A percentile compares a stretch with the other conserved stretches of the same genome.
These are phyloP conservation scores for Triticum dicoccoides DNA, from an alignment of 176 grass and related monocot species.

Conservation along the genomic window DNA sequence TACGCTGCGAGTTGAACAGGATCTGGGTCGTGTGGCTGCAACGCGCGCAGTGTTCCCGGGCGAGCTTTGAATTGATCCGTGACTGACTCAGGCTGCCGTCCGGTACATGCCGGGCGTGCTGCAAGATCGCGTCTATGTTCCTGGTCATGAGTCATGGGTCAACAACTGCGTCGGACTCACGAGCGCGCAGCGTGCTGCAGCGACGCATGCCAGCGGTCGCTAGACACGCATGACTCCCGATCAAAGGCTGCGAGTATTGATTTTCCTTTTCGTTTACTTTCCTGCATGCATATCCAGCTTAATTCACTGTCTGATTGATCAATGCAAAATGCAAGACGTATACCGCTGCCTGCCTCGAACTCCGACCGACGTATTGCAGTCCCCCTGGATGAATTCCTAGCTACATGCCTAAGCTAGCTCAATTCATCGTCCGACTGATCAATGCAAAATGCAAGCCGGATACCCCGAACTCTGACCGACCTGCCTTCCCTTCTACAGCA, in stretches of 20 bases:
- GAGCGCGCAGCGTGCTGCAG: background rate
- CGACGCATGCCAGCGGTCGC: background rate
- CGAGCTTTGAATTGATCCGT: background rate
- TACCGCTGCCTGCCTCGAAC: background rate
- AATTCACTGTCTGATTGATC: background rate
- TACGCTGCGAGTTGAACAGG: background rate
- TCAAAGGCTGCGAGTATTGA: background rate
- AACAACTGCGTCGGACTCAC: background rate
- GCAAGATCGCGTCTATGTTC: background rate
- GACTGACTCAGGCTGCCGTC: background rate
- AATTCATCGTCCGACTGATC: too few species aligned
- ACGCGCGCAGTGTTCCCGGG: background rate
- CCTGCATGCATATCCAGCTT: background rate
- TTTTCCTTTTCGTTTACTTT: background rate
- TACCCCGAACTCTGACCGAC: too few species aligned
- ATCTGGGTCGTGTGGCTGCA: background rate
- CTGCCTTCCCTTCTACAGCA: background rate
- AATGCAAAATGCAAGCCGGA: too few species aligned
- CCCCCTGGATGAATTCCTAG: too few species aligned
- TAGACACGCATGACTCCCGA: background rate
- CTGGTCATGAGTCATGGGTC: background rate
- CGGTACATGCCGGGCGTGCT: background rate
- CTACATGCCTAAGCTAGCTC: too few species aligned
- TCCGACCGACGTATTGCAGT: background rate
- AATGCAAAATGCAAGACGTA: background rate